These are phyloP conservation scores for Polyrhizophydium stewartii DNA, from an alignment of 371 early-diverging fungal species.

Conservation along the genomic window DNA sequence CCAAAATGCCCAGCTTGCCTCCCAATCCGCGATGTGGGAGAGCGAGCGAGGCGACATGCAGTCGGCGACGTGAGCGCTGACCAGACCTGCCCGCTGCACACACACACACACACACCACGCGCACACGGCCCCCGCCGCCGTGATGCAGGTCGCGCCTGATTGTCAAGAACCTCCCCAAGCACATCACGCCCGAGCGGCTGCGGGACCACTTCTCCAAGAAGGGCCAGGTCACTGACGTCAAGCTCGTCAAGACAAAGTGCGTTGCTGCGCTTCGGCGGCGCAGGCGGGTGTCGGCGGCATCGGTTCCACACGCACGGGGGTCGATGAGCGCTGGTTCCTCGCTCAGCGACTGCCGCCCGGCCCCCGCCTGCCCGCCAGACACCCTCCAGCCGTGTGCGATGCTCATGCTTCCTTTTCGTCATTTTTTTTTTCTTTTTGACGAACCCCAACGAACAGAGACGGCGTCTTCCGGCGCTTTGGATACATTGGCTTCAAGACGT, in stretches of 20 bases:
- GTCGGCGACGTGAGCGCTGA: too few relatives aligned
- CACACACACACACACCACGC: too few relatives aligned
- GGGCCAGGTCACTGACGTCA: slow-evolving; percentile 88
- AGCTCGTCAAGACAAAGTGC: slow-evolving; percentile 77
- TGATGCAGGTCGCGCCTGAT: slow-evolving; percentile 53
- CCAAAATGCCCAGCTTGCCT: too few relatives aligned
- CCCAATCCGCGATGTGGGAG: too few relatives aligned
- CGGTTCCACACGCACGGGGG: not conserved
- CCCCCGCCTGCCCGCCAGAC: too few relatives aligned
- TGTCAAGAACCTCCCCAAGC: slow-evolving; percentile 91
- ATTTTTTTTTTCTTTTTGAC: not conserved
- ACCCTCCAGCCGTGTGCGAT: not conserved
- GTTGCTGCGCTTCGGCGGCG: slow-evolving; percentile 10
- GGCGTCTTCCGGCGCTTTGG: slow-evolving; percentile 87
- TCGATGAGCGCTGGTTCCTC: too few relatives aligned
- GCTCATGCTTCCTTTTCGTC: not conserved
- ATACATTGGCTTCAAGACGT: slow-evolving; percentile 86
- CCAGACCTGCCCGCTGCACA: too few relatives aligned
- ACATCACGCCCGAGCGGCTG: slow-evolving; percentile 77
- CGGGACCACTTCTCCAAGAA: slow-evolving; percentile 78
- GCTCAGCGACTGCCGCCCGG: too few relatives aligned
- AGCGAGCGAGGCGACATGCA: too few relatives aligned
- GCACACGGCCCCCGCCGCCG: too few relatives aligned
- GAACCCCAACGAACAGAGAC: slow-evolving; percentile 36
- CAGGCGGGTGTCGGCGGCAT: not conserved